These are phyloP conservation scores for Nannizziopsis barbatae DNA, from an alignment of 2,329 filamentous ascomycete species.

Conservation along the genomic window DNA sequence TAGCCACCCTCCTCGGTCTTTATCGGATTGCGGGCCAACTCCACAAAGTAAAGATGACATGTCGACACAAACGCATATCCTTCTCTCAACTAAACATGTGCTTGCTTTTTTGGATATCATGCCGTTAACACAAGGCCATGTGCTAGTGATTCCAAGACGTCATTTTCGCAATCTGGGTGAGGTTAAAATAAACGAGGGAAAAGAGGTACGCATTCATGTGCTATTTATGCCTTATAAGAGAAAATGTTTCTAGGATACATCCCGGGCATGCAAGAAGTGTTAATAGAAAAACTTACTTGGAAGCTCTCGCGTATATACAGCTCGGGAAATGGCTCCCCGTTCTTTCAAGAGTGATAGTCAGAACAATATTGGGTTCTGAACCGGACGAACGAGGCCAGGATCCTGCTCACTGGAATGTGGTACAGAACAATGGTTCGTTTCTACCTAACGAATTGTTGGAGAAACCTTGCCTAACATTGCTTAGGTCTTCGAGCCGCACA, in stretches of 20 bases:
- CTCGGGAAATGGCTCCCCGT: slow-evolving; percentile 38
- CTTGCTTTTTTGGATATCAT: slow-evolving; percentile 90
- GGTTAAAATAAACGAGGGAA: slow-evolving; percentile 51
- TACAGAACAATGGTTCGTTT: slow-evolving; percentile 73
- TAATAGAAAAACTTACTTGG: neutral
- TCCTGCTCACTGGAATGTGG: slow-evolving; percentile 82
- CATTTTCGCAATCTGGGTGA: slow-evolving; percentile 72
- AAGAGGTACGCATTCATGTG: slow-evolving; percentile 50
- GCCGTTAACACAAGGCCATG: slow-evolving; percentile 71
- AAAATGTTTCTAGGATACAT: neutral
- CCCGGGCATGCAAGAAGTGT: neutral
- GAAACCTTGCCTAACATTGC: neutral
- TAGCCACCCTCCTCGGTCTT: slow-evolving; percentile 36
- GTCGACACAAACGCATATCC: slow-evolving; percentile 37
- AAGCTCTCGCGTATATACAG: slow-evolving; percentile 17
- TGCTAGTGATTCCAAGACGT: slow-evolving; percentile 65
- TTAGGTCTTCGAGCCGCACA: slow-evolving; percentile 70
- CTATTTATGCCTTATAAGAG: neutral
- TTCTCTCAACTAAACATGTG: slow-evolving; percentile 65
- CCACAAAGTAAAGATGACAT: slow-evolving; percentile 20
- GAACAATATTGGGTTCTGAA: slow-evolving; percentile 48
- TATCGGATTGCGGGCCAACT: slow-evolving; percentile 19
- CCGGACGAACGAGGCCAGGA: slow-evolving; percentile 48
- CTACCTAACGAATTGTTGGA: slow-evolving; percentile 5
- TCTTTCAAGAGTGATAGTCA: slow-evolving; percentile 58